Evolutionary conservation across 495 filamentous ascomycete species (phyloP), one percentile per base, ranked within the genome.

Genomic region (Sordaria brevicollis): DNA sequence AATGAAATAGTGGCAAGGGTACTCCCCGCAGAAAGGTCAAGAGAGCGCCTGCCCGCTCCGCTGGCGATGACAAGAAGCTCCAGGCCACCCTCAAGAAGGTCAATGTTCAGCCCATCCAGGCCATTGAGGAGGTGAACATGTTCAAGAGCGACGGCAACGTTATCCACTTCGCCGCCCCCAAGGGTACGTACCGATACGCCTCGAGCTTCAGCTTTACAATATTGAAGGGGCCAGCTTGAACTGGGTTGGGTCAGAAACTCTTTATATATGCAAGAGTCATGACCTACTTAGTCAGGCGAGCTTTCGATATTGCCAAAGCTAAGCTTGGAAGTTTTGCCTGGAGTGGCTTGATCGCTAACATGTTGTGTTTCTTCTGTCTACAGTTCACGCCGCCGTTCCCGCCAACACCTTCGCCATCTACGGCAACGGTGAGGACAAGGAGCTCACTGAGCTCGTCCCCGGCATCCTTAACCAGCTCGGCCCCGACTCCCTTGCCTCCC

Each of bases 41-140:
- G 93, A 96, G 96, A 85, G 92, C 95, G 67, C 91, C 94, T 82
- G 92, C 94, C 82, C 91, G 88, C 80, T 89, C 91, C 73, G 91
- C 89, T 80, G 92, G 90, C 78, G 95, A 99, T 80, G 95, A 99
- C 89, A 98, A 97, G 90, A 99, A 99, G 89, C 92, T 99, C 38
- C 95, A 99, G 85, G 88, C 91, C 49, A 85, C 93, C 69, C 85
- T 96, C 41, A 97, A 96, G 90, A 97, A 97, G 88, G 88, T 97
- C 82, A 95, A 93, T 82, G 92, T 93, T 68, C 93, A 95, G 86
- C 93, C 95, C 77, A 97, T 99, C 84, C 94, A 97, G 86, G 92
- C 90, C 69, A 98, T 99, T 76, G 95, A 99, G 89, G 95, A 99
- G 86, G 95, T 99, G 79, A 99, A 99, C 89, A 99, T 98, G 96